Percentiles rank a stretch among this genome's conserved stretches.
phyloP scores from a whole-genome alignment of 2,329 filamentous ascomycete species.

The Tolypocladium sp. region DNA sequence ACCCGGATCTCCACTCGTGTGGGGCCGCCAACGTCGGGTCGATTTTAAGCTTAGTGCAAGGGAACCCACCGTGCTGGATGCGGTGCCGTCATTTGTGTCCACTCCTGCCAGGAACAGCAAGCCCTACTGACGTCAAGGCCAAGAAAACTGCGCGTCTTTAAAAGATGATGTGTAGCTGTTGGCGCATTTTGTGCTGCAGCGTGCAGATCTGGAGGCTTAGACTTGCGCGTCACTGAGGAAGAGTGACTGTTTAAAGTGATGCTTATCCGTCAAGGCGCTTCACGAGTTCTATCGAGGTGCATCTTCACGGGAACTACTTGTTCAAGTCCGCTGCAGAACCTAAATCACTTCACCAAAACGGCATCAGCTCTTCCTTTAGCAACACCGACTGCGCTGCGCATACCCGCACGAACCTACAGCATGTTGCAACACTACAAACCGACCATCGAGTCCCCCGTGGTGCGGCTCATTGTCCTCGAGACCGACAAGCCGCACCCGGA shows the following conservation, averaged over 20 bases:
- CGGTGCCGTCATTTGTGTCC: background rate
- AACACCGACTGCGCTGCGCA: no score
- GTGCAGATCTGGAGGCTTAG: background rate
- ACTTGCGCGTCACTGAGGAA: background rate
- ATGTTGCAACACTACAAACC: constrained; percentile 18
- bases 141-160: background rate
- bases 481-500: constrained; percentile 47
- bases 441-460: constrained; percentile 12
- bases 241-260: background rate
- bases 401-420: background rate
- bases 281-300: no score
- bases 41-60: background rate
- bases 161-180: background rate
- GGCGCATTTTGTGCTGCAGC: background rate
- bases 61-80: background rate
- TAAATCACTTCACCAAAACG: background rate
- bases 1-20: background rate
- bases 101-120: background rate
- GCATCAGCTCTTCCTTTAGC: background rate
- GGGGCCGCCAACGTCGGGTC: background rate
- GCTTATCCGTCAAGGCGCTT: background rate
- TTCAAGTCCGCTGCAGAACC: no score
- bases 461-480: constrained; percentile 44
- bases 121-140: background rate
- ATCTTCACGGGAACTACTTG: no score